Conservation (phyloP, 78 protist species). For the Dictyostelium intermedium region DNA sequence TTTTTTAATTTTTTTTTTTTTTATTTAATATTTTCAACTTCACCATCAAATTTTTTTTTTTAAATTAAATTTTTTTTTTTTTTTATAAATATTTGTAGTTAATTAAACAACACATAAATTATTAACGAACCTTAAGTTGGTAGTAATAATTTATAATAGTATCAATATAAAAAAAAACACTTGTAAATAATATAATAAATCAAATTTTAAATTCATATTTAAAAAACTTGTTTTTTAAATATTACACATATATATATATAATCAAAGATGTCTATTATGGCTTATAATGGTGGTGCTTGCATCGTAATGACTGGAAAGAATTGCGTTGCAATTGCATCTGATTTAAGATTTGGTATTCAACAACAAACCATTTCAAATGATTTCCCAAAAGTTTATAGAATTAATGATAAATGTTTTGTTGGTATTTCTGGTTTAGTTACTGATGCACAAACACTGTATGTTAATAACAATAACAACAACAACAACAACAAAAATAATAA, state of each 20-base stretch:
- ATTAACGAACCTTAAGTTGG: background rate
- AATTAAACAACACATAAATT: background rate
- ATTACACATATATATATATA: background rate
- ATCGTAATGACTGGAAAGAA: conserved; percentile 94
- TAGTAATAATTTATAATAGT: background rate
- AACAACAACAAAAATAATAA: no score
- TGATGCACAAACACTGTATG: conserved; percentile 95
- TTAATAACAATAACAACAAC: background rate
- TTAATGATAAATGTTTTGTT: conserved; percentile 85
- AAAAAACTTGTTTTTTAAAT: background rate
- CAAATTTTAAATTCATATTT: background rate
- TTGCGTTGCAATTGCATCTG: conserved; percentile 97
- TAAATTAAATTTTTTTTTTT: no score
- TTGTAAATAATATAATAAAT: background rate
- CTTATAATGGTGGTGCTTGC: conserved; percentile 97
- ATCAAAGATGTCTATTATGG: conserved; percentile 88
- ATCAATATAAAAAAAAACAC: background rate
- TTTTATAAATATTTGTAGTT: background rate
- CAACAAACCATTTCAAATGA: conserved; percentile 88
- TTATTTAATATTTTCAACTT: no score
- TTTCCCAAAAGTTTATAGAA: conserved; percentile 84
- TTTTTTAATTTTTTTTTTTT: no score
- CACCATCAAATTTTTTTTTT: background rate
- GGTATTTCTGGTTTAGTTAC: conserved; percentile 94
- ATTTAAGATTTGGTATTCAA: conserved; percentile 93